Base-by-base conservation (phyloP, 1,284 basidiomycete genomes). In the Malassezia yamatoensis region DNA sequence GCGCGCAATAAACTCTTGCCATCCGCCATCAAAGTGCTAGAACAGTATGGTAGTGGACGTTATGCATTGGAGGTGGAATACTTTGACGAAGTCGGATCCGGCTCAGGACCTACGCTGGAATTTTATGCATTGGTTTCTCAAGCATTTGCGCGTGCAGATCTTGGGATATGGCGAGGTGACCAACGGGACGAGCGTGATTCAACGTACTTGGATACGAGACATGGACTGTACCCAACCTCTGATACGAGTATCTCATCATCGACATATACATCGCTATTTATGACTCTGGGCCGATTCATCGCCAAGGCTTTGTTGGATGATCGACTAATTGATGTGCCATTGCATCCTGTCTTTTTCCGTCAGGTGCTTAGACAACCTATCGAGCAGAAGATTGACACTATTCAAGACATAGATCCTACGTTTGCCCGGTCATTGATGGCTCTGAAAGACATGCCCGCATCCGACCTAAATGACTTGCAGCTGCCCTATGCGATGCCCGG, bases 41-140 rank as follows among this genome's bases (percentile, higher is more conserved):
- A 98, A 77, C 80, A 98, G 21, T 98, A 96, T 70, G 93, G 90
- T 7, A 77, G 77, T 0, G 90, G 87, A 11, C 87, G 86, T 6
- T 90, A 89, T 0, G 84, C 96, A 42, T 81, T 98, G 18, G 93
- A 98, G 75, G 89, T 98, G 50, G 91, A 99, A 76, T 98, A 96
- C 79, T 96, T 96, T 74, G 90, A 96, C 72, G 94, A 99, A 79
- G 93, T 96, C 48, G 94, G 94, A 20, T 98, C 94, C 2, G 94
- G 94, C 32, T 79, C 98, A 11, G 94, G 94, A 3, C 94, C 91
- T 6, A 98, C 94, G n/a, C 80, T 98, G 35, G 94, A 96, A 78
- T 96, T 98, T 77, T 96, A 96, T 77, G 86, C 90, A 37, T 79
- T 96, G 49, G 90, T 90, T 13, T 91, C 88, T 47, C 86, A 85